A percentile compares a stretch with the other conserved stretches of the same genome.
phyloP scores from a whole-genome alignment of 306 rosid species.

The Sicyos edulis region DNA sequence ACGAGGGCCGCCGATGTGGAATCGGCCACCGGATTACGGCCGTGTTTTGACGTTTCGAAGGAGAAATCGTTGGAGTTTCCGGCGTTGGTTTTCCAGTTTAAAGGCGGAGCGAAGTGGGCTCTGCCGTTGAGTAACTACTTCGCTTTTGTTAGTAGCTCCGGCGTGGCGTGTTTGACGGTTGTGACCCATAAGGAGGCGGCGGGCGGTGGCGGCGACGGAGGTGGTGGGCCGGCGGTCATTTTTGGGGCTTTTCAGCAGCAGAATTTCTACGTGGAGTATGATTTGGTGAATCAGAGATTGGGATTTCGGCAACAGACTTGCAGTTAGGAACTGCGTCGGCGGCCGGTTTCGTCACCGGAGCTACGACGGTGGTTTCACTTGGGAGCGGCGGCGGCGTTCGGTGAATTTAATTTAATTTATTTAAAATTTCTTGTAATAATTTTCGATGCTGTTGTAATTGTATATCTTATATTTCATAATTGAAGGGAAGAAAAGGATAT shows the following conservation, averaged over 20 bases:
- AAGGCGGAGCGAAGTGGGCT: slow-evolving; percentile 76
- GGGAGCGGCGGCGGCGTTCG: too few species aligned
- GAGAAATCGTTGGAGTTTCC: slow-evolving; percentile 36
- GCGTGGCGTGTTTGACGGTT: slow-evolving; percentile 53
- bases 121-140: slow-evolving; percentile 54
- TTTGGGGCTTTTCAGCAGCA: background rate
- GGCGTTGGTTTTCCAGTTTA: slow-evolving; percentile 49
- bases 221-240: background rate
- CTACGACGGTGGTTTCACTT: background rate
- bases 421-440: too few species aligned
- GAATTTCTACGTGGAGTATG: background rate
- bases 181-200: slow-evolving; percentile 33
- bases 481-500: too few species aligned
- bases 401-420: too few species aligned
- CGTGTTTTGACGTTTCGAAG: slow-evolving; percentile 47
- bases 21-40: slow-evolving; percentile 49
- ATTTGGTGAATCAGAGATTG: background rate
- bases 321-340: background rate
- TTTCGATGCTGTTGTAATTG: too few species aligned
- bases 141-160: slow-evolving; percentile 32
- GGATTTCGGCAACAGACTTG: background rate
- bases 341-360: background rate
- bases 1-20: slow-evolving; percentile 51
- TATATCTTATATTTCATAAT: too few species aligned
- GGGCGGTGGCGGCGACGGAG: background rate